phyloP scores from a whole-genome alignment of 2,329 filamentous ascomycete species.

The Metarhizium humberi region DNA sequence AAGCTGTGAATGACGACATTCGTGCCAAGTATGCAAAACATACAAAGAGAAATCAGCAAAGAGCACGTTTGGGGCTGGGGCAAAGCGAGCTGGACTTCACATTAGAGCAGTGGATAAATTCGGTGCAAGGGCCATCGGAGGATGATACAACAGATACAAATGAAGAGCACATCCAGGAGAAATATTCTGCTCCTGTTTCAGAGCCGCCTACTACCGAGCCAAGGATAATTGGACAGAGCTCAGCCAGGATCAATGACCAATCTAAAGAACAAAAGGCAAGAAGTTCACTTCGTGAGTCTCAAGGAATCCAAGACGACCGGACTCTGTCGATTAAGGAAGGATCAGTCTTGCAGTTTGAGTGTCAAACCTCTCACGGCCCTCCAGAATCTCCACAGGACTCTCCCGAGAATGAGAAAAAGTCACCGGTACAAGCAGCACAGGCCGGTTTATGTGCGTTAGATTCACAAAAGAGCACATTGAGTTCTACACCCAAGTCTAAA shows the following conservation, averaged over 20 bases:
- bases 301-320: not conserved
- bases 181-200: not conserved
- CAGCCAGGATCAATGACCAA: not conserved
- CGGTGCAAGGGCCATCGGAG: not conserved
- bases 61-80: constrained; percentile 24
- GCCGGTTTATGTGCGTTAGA: not conserved
- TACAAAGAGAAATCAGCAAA: constrained; percentile 32
- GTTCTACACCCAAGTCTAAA: not conserved
- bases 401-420: not conserved
- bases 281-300: not conserved
- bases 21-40: constrained; percentile 27
- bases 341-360: not conserved
- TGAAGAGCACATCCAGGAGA: not conserved
- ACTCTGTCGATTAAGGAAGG: not conserved
- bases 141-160: not conserved
- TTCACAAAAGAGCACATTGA: not conserved
- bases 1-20: constrained; percentile 19
- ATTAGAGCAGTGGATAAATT: constrained; percentile 4
- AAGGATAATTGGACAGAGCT: not conserved
- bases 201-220: not conserved
- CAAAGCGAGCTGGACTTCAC: constrained; percentile 1
- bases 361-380: not conserved
- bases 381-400: not conserved
- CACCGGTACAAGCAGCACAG: not conserved
- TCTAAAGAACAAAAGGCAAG: not conserved